Evolutionary conservation across 2,329 filamentous ascomycete genomes (phyloP).

Genomic region (Ophiocordyceps camponoti-saundersi): DNA sequence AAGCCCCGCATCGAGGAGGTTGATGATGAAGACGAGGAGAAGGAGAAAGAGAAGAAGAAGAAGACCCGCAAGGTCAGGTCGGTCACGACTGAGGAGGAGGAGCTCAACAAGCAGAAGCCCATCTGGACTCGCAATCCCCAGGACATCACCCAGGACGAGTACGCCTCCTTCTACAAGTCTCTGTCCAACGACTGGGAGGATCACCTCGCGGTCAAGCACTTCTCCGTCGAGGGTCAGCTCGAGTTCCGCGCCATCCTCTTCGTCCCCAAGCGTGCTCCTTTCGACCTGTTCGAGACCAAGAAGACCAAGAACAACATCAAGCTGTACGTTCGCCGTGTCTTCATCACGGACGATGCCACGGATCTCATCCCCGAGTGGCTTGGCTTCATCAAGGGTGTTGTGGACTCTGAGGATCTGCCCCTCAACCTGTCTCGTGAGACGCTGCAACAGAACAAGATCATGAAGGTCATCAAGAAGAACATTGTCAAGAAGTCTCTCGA

Average conservation of each 20-base stretch:
- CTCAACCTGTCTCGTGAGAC: slow-evolving; percentile 99
- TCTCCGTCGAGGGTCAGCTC: slow-evolving; percentile 99
- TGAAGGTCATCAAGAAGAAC: slow-evolving; percentile 99
- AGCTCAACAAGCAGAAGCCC: slow-evolving; percentile 99
- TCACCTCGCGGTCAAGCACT: slow-evolving; percentile 99
- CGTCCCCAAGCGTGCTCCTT: slow-evolving; percentile 97
- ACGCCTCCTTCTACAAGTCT: slow-evolving; percentile 99
- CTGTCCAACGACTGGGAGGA: slow-evolving; percentile 99
- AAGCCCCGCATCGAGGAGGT: slow-evolving; percentile 93
- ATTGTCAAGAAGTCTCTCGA: slow-evolving; percentile 99
- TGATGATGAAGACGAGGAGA: slow-evolving; percentile 67
- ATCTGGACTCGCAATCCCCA: slow-evolving; percentile 98
- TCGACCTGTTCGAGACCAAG: slow-evolving; percentile 99
- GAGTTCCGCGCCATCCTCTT: slow-evolving; percentile 99
- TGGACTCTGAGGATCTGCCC: slow-evolving; percentile 98
- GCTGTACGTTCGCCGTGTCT: slow-evolving; percentile 98
- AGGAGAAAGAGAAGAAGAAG: slow-evolving; percentile 76
- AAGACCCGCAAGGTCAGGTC: slow-evolving; percentile 99
- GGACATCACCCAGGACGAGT: slow-evolving; percentile 93
- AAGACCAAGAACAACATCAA: slow-evolving; percentile 99
- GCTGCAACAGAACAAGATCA: slow-evolving; percentile 99
- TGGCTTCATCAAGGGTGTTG: slow-evolving; percentile 98
- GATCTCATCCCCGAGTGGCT: slow-evolving; percentile 99
- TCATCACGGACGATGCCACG: slow-evolving; percentile 99
- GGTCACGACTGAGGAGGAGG: slow-evolving; percentile 95